Percentiles rank a stretch among this genome's conserved stretches.
These are phyloP conservation scores for Tilletia walkeri DNA, from an alignment of 1,284 basidiomycete genomes.

Conservation along the genomic window DNA sequence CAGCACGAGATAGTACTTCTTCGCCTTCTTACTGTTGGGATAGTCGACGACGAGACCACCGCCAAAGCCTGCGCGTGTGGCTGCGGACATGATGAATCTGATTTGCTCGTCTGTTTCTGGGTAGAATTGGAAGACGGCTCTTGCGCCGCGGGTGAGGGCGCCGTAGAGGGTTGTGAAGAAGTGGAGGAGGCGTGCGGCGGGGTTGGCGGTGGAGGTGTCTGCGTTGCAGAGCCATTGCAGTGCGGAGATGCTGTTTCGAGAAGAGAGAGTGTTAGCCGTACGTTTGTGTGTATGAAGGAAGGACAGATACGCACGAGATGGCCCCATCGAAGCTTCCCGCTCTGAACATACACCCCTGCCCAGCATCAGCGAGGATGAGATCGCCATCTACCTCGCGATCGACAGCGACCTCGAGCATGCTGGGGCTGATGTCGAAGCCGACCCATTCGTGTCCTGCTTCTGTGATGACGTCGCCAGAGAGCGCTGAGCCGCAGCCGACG, in stretches of 20 bases:
- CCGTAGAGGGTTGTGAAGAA: constrained; percentile 98
- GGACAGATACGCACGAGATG: constrained; percentile 69
- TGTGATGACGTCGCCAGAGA: constrained; percentile 95
- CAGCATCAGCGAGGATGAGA: constrained; percentile 57
- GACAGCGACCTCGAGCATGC: constrained; percentile 66
- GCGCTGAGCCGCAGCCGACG: constrained; percentile 95
- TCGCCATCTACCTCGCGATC: constrained; percentile 54
- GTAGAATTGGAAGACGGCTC: constrained; percentile 71
- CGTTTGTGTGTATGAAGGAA: not conserved
- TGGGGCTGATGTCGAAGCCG: constrained; percentile 91
- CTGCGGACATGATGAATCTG: constrained; percentile 81
- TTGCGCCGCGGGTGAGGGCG: constrained; percentile 81
- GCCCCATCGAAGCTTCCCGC: constrained; percentile 96
- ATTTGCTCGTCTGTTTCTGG: constrained; percentile 54
- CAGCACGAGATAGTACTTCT: constrained; percentile 55
- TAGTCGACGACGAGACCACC: constrained; percentile 90
- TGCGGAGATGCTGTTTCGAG: constrained; percentile 70
- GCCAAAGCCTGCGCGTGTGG: constrained; percentile 91
- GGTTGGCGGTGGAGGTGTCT: constrained; percentile 87
- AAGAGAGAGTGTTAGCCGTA: not conserved
- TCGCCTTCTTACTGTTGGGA: constrained; percentile 55
- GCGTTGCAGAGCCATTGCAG: constrained; percentile 98
- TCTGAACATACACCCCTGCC: constrained; percentile 68
- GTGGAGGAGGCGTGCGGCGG: constrained; percentile 80
- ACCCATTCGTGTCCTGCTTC: constrained; percentile 93